Conservation (phyloP, 148 eudicot genomes). For the Euryodendron excelsum region DNA sequence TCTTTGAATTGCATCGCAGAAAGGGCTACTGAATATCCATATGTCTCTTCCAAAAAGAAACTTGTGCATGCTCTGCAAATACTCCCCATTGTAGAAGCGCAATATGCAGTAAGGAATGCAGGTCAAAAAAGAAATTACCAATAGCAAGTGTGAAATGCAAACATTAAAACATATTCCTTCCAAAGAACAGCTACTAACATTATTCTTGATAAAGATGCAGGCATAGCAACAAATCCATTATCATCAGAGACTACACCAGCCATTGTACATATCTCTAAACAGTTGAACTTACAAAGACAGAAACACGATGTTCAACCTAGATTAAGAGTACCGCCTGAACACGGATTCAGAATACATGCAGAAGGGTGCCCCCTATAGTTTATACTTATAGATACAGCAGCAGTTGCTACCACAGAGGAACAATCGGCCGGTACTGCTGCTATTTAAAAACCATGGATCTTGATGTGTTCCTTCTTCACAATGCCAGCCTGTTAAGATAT, state of each 20-base stretch:
- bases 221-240: not conserved
- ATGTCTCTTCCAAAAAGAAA: too few species aligned
- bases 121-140: too few species aligned
- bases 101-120: too few species aligned
- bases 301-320: not conserved
- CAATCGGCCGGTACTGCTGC: not conserved
- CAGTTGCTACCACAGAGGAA: conserved; percentile 1
- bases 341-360: not conserved
- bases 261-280: not conserved
- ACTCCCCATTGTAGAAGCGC: too few species aligned
- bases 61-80: too few species aligned
- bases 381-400: not conserved
- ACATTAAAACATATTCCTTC: not conserved
- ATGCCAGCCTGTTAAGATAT: conserved; percentile 27
- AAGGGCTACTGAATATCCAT: too few species aligned
- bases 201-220: not conserved
- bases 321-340: not conserved
- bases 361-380: not conserved
- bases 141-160: too few species aligned
- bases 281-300: not conserved
- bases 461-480: conserved; percentile 35
- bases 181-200: not conserved
- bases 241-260: too few species aligned
- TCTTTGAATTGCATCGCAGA: too few species aligned
- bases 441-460: conserved; percentile 31